A percentile compares a stretch with the other conserved stretches of the same genome.
These are phyloP conservation scores for Hydnum rufescens DNA, from an alignment of 768 basidiomycete species.

Conservation along the genomic window DNA sequence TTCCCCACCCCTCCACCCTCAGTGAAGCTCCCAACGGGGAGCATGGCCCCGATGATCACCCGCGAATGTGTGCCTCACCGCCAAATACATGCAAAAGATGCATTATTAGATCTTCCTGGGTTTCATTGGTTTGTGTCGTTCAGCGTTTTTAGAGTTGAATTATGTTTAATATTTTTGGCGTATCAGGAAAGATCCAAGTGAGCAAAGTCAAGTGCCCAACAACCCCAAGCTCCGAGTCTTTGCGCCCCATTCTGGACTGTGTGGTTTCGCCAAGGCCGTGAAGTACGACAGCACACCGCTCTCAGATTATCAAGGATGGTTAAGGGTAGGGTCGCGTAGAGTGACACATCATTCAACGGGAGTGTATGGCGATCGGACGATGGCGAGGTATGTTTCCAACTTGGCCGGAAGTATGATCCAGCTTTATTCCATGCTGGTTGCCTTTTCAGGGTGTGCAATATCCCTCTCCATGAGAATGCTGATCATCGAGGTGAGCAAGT, in stretches of 20 bases:
- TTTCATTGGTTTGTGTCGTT: constrained; percentile 39
- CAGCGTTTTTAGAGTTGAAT: constrained; percentile 2
- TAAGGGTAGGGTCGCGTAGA: constrained; percentile 18
- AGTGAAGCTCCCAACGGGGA: constrained; percentile 1
- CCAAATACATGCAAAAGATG: constrained; percentile 39
- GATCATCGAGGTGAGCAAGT: constrained; percentile 13
- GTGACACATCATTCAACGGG: constrained; percentile 40
- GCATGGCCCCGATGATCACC: not conserved
- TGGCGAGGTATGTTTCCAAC: constrained; percentile 16
- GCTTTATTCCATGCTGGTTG: constrained; percentile 10
- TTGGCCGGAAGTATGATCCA: constrained; percentile 32
- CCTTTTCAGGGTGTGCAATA: constrained; percentile 26
- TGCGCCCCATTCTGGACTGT: constrained; percentile 14
- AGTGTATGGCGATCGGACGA: not conserved
- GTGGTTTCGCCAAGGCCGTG: not conserved
- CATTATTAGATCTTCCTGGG: constrained; percentile 46
- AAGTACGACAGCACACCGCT: constrained; percentile 19
- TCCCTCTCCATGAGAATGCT: constrained; percentile 33
- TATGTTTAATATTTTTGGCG: constrained; percentile 38
- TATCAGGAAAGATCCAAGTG: constrained; percentile 16
- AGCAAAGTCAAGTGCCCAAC: not conserved
- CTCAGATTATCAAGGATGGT: constrained; percentile 25
- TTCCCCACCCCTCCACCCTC: constrained; percentile 17
- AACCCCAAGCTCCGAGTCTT: constrained; percentile 20
- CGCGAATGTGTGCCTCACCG: constrained; percentile 21